A percentile compares a stretch with the other conserved stretches of the same genome.
phyloP scores from a whole-genome alignment of 805 yeast genomes.

The Yamadazyma tumulicola region DNA sequence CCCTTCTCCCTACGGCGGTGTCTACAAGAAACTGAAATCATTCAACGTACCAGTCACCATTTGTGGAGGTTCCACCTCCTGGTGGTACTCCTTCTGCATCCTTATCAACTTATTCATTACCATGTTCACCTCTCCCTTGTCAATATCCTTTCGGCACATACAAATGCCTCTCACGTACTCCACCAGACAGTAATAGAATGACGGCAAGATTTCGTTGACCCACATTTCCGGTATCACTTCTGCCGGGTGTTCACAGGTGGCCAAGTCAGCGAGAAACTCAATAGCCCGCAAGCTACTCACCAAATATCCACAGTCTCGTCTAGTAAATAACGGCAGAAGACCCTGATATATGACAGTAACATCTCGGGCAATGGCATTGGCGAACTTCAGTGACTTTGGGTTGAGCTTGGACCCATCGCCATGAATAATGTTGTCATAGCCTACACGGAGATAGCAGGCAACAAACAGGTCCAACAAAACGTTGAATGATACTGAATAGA shows the following conservation, averaged over 20 bases:
- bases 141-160: slow-evolving; percentile 45
- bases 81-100: slow-evolving; percentile 30
- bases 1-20: too few relatives aligned
- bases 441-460: slow-evolving; percentile 35
- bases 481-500: slow-evolving; percentile 36
- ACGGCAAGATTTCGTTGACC: slow-evolving; percentile 52
- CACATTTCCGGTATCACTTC: slow-evolving; percentile 45
- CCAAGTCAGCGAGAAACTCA: slow-evolving; percentile 38
- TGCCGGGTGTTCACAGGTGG: slow-evolving; percentile 34
- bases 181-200: slow-evolving; percentile 75
- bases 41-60: slow-evolving; percentile 30
- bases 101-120: slow-evolving; percentile 25
- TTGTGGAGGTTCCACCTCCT: slow-evolving; percentile 30
- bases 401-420: slow-evolving; percentile 43
- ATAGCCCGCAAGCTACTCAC: slow-evolving; percentile 38
- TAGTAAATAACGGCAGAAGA: slow-evolving; percentile 35
- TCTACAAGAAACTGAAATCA: slow-evolving; percentile 28
- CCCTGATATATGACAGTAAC: slow-evolving; percentile 34
- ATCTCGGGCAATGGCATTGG: slow-evolving; percentile 37
- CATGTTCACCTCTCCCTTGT: slow-evolving; percentile 23
- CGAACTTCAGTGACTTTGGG: slow-evolving; percentile 33
- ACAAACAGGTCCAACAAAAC: slow-evolving; percentile 37
- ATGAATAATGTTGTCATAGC: slow-evolving; percentile 37
- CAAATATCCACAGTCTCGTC: slow-evolving; percentile 37
- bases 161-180: slow-evolving; percentile 66